Percentiles rank a stretch among this genome's conserved stretches.
Conservation (phyloP, 495 filamentous ascomycete genomes). For the Hypomontagnella submonticulosa region DNA sequence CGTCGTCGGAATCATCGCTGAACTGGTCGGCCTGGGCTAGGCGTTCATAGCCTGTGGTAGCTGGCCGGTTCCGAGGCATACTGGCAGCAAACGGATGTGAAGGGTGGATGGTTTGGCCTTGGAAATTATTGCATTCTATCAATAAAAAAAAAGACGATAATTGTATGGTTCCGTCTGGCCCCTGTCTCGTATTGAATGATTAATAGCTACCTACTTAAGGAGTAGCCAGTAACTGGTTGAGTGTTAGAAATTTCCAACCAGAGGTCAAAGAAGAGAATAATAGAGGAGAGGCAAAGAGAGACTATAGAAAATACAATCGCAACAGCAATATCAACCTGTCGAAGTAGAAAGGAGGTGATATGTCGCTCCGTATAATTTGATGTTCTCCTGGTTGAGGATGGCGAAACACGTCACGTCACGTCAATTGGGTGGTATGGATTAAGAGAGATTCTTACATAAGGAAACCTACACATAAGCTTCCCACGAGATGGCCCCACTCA, state of each 20-base stretch:
- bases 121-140: slow-evolving; percentile 31
- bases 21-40: slow-evolving; percentile 90
- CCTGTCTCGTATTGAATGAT: slow-evolving; percentile 39
- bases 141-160: slow-evolving; percentile 2
- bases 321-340: neutral
- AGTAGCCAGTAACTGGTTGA: slow-evolving; percentile 17
- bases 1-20: slow-evolving; percentile 78
- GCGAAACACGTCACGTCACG: slow-evolving; percentile 44
- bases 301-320: slow-evolving; percentile 14
- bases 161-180: slow-evolving; percentile 24
- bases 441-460: neutral
- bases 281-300: slow-evolving; percentile 25
- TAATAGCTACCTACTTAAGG: no score
- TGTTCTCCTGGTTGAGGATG: slow-evolving; percentile 10
- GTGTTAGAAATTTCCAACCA: slow-evolving; percentile 26
- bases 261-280: slow-evolving; percentile 24
- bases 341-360: slow-evolving; percentile 12
- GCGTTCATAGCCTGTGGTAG: slow-evolving; percentile 90
- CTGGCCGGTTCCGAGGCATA: slow-evolving; percentile 66
- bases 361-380: slow-evolving; percentile 13
- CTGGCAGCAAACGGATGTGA: slow-evolving; percentile 9
- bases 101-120: slow-evolving; percentile 5
- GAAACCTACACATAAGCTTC: no score
- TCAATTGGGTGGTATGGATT: slow-evolving; percentile 15
- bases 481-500: no score